Conservation (phyloP, 345 rosid genomes). For the Raphanus sativus region DNA sequence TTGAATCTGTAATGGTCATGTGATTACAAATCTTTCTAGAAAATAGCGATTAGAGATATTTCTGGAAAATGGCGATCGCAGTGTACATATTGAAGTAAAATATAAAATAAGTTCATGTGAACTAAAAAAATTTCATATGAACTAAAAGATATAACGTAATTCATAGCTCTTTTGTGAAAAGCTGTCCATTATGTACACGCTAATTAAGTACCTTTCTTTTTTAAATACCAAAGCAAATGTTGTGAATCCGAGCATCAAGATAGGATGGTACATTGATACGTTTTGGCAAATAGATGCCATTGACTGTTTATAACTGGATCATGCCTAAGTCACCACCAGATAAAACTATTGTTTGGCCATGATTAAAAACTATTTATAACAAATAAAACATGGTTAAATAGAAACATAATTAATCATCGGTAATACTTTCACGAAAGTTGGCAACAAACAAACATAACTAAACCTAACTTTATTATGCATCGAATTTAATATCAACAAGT, state of each 20-base stretch:
- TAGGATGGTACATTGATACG: constrained; percentile 19
- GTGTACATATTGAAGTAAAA: not conserved
- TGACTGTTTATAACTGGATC: not conserved
- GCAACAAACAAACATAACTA: not conserved
- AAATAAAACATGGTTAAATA: not conserved
- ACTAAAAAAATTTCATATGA: not conserved
- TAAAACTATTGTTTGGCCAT: not conserved
- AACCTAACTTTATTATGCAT: not conserved
- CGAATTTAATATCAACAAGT: not conserved
- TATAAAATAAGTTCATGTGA: not conserved
- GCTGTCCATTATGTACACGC: constrained; percentile 30
- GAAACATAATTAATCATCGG: not conserved
- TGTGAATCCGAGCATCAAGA: constrained; percentile 22
- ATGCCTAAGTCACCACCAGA: constrained; percentile 18
- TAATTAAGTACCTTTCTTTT: constrained; percentile 8
- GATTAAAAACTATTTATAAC: not conserved
- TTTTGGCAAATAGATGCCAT: constrained; percentile 15
- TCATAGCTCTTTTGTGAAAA: constrained; percentile 9
- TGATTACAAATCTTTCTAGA: constrained; percentile 19
- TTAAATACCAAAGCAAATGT: constrained; percentile 20
- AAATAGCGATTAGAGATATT: constrained; percentile 8
- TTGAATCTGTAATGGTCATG: constrained; percentile 12
- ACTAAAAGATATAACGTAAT: constrained; percentile 6
- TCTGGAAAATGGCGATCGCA: not conserved
- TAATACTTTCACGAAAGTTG: not conserved